phyloP scores from a whole-genome alignment of 306 rosid genomes.

The Sindora glabra region DNA sequence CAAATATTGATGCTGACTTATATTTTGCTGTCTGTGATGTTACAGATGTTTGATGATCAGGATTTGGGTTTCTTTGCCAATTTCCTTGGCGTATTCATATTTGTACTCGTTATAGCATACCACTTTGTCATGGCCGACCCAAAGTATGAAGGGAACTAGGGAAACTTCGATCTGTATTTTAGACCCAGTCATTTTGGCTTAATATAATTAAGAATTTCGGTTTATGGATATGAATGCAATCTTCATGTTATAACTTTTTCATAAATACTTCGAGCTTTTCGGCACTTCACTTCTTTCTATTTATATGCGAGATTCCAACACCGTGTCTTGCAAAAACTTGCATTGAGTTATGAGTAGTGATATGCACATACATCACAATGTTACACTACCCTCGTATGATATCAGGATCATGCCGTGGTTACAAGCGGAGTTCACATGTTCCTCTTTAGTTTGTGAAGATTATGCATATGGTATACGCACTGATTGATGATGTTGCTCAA shows the following conservation, averaged over 20 bases:
- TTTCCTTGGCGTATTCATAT: constrained; percentile 79
- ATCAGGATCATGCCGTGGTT: too few relatives aligned
- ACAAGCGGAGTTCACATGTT: too few relatives aligned
- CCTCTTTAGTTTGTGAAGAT: too few relatives aligned
- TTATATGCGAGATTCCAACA: neutral
- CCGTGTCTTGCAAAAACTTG: neutral
- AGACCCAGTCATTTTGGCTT: constrained; percentile 21
- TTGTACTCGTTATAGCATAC: constrained; percentile 74
- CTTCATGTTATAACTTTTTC: constrained; percentile 7
- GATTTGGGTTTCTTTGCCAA: constrained; percentile 88
- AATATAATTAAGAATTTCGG: constrained; percentile 10
- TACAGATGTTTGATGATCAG: constrained; percentile 84
- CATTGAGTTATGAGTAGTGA: too few relatives aligned
- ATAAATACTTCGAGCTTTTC: neutral
- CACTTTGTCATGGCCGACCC: constrained; percentile 90
- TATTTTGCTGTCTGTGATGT: constrained; percentile 11
- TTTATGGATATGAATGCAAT: constrained; percentile 18
- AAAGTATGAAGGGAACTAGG: constrained; percentile 66
- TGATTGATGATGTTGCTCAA: too few relatives aligned
- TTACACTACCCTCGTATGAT: too few relatives aligned
- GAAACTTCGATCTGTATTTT: constrained; percentile 21
- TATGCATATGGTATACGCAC: too few relatives aligned
- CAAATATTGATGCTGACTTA: neutral
- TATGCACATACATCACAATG: too few relatives aligned
- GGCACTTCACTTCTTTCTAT: neutral